Conservation (phyloP, 2,329 filamentous ascomycete genomes). For the Calonectria honghensis region DNA sequence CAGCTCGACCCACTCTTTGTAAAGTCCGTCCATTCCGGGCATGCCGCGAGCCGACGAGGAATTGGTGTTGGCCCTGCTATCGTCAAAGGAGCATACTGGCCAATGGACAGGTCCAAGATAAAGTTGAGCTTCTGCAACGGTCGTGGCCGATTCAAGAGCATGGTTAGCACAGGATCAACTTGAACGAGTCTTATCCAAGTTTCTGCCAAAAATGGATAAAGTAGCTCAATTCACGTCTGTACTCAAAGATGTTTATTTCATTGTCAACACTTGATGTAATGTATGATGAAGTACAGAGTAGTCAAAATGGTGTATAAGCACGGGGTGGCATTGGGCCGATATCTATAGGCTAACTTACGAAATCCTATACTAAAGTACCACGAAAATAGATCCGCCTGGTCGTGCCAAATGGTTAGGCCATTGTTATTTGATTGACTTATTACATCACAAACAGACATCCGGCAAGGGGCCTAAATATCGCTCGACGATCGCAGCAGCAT, state of each 20-base stretch:
- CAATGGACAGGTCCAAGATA: too few species aligned
- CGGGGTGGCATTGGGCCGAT: neutral
- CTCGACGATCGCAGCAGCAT: neutral
- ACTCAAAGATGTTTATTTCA: too few species aligned
- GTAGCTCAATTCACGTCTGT: too few species aligned
- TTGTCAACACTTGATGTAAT: neutral
- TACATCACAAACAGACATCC: neutral
- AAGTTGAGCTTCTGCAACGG: too few species aligned
- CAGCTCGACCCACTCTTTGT: conserved; percentile 2
- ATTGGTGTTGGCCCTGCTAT: neutral
- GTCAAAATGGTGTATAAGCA: neutral
- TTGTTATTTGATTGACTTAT: neutral
- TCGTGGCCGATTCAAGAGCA: too few species aligned
- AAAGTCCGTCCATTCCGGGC: neutral
- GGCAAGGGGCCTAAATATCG: neutral
- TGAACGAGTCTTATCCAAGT: too few species aligned
- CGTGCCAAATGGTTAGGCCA: neutral
- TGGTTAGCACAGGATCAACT: too few species aligned
- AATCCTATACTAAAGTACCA: neutral
- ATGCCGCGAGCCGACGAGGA: neutral
- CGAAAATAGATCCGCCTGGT: conserved; percentile 2
- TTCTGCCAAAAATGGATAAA: too few species aligned
- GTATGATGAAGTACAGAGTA: neutral
- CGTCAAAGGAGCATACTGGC: too few species aligned
- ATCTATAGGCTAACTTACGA: neutral